phyloP scores from a whole-genome alignment of 2,329 filamentous ascomycete species.

The Epichloe hybrida region DNA sequence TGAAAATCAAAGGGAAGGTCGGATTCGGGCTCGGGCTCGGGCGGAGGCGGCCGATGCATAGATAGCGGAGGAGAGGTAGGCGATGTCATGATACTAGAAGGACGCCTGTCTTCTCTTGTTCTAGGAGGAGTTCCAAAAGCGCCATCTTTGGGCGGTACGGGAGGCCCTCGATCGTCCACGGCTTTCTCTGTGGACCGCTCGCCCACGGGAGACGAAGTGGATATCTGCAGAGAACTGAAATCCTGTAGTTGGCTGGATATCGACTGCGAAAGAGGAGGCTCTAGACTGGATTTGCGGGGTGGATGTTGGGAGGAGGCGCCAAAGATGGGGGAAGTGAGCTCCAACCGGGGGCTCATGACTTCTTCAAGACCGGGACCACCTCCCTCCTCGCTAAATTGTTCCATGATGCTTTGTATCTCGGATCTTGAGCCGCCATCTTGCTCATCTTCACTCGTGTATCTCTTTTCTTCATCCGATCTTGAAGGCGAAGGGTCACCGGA shows the following conservation, averaged over 20 bases:
- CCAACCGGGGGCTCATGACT: constrained; percentile 82
- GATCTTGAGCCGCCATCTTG: constrained; percentile 58
- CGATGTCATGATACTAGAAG: constrained; percentile 15
- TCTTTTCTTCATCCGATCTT: constrained; percentile 45
- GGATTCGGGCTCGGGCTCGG: constrained; percentile 66
- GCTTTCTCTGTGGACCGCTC: constrained; percentile 24
- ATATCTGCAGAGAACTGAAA: constrained; percentile 28
- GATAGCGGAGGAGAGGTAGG: constrained; percentile 35
- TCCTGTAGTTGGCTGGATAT: constrained; percentile 36
- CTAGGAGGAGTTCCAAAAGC: constrained; percentile 26
- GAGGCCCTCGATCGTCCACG: constrained; percentile 36
- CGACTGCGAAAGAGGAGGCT: constrained; percentile 47
- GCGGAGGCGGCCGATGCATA: constrained; percentile 51
- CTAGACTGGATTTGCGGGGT: constrained; percentile 74
- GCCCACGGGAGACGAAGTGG: constrained; percentile 25
- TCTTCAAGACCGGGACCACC: constrained; percentile 62
- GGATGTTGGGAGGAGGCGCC: constrained; percentile 57
- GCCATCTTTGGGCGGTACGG: constrained; percentile 48
- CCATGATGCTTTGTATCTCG: constrained; percentile 97
- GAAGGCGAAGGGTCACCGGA: constrained; percentile 37
- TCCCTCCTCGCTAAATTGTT: constrained; percentile 71
- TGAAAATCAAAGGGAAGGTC: constrained; percentile 92
- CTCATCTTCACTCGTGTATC: constrained; percentile 45
- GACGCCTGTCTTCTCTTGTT: constrained; percentile 24
- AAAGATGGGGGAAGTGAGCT: constrained; percentile 68